Base-by-base conservation (phyloP, 2,329 filamentous ascomycete genomes). In the Botrytis deweyae region DNA sequence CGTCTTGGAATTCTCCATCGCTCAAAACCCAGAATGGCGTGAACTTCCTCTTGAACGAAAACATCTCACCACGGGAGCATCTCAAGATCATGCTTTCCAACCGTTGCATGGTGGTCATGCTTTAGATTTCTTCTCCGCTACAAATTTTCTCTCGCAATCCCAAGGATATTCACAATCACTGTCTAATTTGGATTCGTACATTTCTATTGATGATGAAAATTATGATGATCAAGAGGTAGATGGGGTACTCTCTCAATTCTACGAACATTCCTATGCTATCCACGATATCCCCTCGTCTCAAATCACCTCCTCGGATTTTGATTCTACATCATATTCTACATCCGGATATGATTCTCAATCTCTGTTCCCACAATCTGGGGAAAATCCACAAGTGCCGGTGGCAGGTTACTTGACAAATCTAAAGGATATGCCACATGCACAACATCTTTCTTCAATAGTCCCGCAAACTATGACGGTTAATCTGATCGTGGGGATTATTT, bases 391-490 rank as follows among this genome's bases (percentile, higher is more conserved):
- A 76, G 55, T 79, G 20, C 79, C 80, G 8, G 74, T 77, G 36
- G 74, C 73, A 7, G 80, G 78, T 1, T 83, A 84, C 52, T 82
- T 94, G 59, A 90, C 85, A 44, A 86, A 93, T 78, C 84, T 98
- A 22, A 87, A 87, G 70, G 88, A 91, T 75, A 85, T 98, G 16
- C 95, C 95, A 0, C 87, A 86, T 33, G 91, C 93, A 0, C 80
- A 81, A 3, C 88, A 92, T 78, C 85, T 97, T 9, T 81, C 86
- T 16, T 87, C 87, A 0, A 91, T 97, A 65, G 85, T 87, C 44
- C 95, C 94, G 0, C 92, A 94, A 80, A 97, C 93, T 0, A 89
- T 95, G 80, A 94, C 93, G 0, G 88, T 95, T 40, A 94, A 94
- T 80, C 82, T 97, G 9, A 87, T 98, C n/a, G 93, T 90, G 18